phyloP scores from a whole-genome alignment of 768 basidiomycete genomes.

The Russula lepida region DNA sequence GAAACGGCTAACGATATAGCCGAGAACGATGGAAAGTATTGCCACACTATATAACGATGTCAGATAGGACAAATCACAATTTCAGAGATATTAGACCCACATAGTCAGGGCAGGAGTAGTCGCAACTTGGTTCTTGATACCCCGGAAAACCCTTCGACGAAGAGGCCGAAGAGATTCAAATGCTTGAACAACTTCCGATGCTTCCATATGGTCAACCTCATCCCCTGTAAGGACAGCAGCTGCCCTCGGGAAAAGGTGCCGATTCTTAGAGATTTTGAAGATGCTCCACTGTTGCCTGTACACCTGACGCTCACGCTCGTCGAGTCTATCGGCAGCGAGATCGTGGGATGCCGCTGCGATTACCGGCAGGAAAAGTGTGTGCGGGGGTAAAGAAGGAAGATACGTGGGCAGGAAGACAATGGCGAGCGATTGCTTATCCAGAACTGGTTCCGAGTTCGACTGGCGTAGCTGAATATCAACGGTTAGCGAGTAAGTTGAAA shows the following conservation, averaged over 20 bases:
- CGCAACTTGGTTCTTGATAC: conserved; percentile 36
- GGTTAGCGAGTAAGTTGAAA: conserved; percentile 25
- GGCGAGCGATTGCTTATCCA: conserved; percentile 50
- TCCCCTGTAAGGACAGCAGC: conserved; percentile 23
- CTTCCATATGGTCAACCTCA: conserved; percentile 12
- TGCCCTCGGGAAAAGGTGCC: conserved; percentile 23
- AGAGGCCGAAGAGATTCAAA: conserved; percentile 18
- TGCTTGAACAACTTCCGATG: conserved; percentile 14
- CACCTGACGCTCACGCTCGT: conserved; percentile 25
- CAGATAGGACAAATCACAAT: background rate
- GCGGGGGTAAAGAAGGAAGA: conserved; percentile 29
- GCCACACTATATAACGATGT: conserved; percentile 43
- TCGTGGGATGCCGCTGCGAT: conserved; percentile 23
- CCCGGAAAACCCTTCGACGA: conserved; percentile 24
- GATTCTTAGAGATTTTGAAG: conserved; percentile 23
- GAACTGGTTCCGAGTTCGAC: conserved; percentile 33
- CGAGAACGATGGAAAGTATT: conserved; percentile 57
- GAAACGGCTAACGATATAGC: conserved; percentile 36
- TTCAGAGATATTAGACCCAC: conserved; percentile 34
- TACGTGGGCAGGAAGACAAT: conserved; percentile 57
- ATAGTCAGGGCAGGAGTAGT: conserved; percentile 55
- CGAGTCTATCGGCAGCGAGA: conserved; percentile 21
- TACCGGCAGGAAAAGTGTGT: conserved; percentile 54
- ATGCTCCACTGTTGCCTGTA: conserved; percentile 28
- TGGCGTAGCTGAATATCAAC: conserved; percentile 35